Percentiles rank a stretch among this genome's conserved stretches.
Evolutionary conservation across 2,329 filamentous ascomycete species (phyloP).

Genomic region (Nemania abortiva): DNA sequence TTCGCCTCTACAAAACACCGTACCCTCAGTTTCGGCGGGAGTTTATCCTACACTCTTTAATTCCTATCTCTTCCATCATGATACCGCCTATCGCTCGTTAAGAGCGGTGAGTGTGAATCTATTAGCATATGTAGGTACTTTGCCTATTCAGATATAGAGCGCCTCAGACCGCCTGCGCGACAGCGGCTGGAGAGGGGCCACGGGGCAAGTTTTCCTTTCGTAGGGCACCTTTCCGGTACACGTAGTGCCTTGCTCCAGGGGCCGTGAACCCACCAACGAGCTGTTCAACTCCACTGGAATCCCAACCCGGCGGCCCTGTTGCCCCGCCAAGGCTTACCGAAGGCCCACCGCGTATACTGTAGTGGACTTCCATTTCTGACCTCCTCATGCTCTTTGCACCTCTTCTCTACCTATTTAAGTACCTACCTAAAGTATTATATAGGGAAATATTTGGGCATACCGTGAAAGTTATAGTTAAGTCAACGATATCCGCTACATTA

Average conservation of each 20-base stretch:
- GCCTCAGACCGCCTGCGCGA: constrained; percentile 39
- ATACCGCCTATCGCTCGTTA: constrained; percentile 34
- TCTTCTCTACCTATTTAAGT: not conserved
- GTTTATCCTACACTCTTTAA: constrained; percentile 14
- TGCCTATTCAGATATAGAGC: constrained; percentile 40
- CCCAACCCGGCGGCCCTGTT: constrained; percentile 39
- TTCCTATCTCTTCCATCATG: constrained; percentile 11
- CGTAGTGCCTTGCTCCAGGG: constrained; percentile 32
- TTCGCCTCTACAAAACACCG: constrained; percentile 19
- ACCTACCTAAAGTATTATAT: not conserved
- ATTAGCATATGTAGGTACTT: constrained; percentile 40
- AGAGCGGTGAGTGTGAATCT: constrained; percentile 35
- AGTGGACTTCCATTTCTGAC: constrained; percentile 26
- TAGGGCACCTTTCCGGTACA: constrained; percentile 33
- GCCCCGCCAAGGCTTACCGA: constrained; percentile 33
- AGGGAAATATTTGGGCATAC: not conserved
- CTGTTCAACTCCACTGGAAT: constrained; percentile 36
- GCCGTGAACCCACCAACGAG: constrained; percentile 30
- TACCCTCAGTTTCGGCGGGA: constrained; percentile 12
- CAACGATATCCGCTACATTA: not conserved
- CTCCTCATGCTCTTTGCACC: constrained; percentile 15
- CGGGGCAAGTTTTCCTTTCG: constrained; percentile 31
- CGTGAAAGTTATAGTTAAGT: not conserved
- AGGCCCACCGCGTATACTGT: constrained; percentile 16
- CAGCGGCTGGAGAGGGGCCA: constrained; percentile 38